Percentiles rank a stretch among this genome's conserved stretches.
Evolutionary conservation across 176 grass and related monocot genomes (phyloP).

Genomic region (Otatea glauca): DNA sequence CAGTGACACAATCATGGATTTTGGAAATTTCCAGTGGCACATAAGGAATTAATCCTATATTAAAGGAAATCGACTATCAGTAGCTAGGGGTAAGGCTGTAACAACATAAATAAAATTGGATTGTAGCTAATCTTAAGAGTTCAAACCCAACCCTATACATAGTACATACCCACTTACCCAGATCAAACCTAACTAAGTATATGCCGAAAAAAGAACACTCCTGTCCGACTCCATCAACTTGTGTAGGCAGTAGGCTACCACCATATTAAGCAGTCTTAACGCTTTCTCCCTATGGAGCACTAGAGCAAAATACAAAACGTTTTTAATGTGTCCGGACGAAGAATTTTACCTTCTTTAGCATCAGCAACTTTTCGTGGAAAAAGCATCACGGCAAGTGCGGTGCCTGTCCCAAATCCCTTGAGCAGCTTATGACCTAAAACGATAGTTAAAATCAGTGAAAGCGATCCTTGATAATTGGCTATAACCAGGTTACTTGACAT

Average conservation of each 20-base stretch:
- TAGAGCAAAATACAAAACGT: background rate
- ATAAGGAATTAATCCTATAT: too few species aligned
- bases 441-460: background rate
- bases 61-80: background rate
- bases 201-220: background rate
- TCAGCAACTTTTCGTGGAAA: constrained; percentile 40
- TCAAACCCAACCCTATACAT: background rate
- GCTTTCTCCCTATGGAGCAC: background rate
- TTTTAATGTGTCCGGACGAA: background rate
- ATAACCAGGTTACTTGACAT: background rate
- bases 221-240: background rate
- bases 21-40: too few species aligned
- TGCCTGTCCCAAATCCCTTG: constrained; percentile 45
- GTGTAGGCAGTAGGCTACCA: background rate
- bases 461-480: too few species aligned
- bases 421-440: constrained; percentile 51
- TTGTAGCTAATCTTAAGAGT: background rate
- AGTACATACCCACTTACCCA: background rate
- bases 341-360: constrained; percentile 65
- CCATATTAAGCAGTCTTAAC: background rate
- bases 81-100: background rate
- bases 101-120: constrained; percentile 32
- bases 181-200: background rate
- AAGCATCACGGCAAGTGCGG: constrained; percentile 44
- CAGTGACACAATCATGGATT: too few species aligned